Conservation (phyloP, 2,329 filamentous ascomycete species). For the Penicillium carneum region DNA sequence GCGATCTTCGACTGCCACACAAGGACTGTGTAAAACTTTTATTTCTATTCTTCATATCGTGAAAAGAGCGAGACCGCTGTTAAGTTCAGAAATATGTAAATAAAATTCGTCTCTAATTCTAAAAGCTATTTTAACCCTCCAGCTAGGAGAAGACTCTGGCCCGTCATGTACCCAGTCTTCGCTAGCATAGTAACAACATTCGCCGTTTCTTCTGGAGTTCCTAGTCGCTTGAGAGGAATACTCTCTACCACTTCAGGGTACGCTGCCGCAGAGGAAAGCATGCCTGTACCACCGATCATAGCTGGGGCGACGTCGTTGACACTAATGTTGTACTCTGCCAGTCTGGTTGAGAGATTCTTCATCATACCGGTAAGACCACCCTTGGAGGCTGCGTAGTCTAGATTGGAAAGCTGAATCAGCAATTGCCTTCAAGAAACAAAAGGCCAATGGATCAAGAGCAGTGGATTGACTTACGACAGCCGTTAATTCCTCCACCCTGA, state of each 20-base stretch:
- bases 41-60: neutral
- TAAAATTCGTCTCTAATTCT: neutral
- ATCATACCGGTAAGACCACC: slow-evolving; percentile 70
- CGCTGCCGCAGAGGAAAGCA: slow-evolving; percentile 67
- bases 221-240: slow-evolving; percentile 66
- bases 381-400: slow-evolving; percentile 65
- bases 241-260: slow-evolving; percentile 66
- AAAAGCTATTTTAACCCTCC: slow-evolving; percentile 58
- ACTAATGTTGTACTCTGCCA: slow-evolving; percentile 68
- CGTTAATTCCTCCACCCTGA: slow-evolving; percentile 69
- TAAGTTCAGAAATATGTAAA: neutral
- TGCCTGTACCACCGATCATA: slow-evolving; percentile 70
- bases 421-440: neutral
- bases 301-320: slow-evolving; percentile 72
- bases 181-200: slow-evolving; percentile 68
- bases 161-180: slow-evolving; percentile 66
- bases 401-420: neutral
- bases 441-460: neutral
- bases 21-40: neutral
- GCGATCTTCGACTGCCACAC: neutral
- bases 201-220: slow-evolving; percentile 66
- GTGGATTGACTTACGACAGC: slow-evolving; percentile 56
- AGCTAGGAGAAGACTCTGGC: slow-evolving; percentile 62
- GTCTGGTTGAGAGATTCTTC: slow-evolving; percentile 67
- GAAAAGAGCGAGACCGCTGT: neutral